Percentiles rank a stretch among this genome's conserved stretches.
Conservation (phyloP, 2,329 filamentous ascomycete genomes). For the Exophiala aquamarina region DNA sequence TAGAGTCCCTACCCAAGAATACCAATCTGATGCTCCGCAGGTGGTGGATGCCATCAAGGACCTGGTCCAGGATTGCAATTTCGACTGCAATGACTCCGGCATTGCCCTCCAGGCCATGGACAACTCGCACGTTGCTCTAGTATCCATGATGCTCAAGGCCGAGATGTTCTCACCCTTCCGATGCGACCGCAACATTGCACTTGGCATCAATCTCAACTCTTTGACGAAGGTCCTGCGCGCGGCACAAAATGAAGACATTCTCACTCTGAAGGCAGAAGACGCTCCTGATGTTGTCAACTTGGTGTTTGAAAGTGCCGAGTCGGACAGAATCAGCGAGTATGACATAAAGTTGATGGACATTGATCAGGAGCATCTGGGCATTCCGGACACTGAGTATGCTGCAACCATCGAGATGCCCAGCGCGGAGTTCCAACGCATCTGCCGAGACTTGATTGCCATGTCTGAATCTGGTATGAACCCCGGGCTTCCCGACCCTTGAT, state of each 20-base stretch:
- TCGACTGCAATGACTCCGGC: conserved; percentile 99
- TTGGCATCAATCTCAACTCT: conserved; percentile 94
- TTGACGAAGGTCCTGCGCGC: conserved; percentile 96
- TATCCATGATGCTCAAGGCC: conserved; percentile 97
- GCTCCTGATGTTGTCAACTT: conserved; percentile 94
- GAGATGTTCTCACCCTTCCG: conserved; percentile 93
- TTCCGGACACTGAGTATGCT: conserved; percentile 97
- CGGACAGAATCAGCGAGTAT: conserved; percentile 94
- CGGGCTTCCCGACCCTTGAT: too few relatives aligned
- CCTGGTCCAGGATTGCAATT: conserved; percentile 99
- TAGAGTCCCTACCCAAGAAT: background rate
- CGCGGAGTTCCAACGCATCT: conserved; percentile 90
- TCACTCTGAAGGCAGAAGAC: conserved; percentile 97
- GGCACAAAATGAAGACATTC: conserved; percentile 88
- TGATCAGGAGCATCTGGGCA: conserved; percentile 98
- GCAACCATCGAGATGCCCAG: conserved; percentile 88
- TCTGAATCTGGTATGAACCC: conserved; percentile 84
- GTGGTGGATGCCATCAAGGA: conserved; percentile 99
- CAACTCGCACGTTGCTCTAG: conserved; percentile 98
- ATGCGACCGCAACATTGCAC: conserved; percentile 97
- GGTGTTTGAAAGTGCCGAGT: conserved; percentile 85
- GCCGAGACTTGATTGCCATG: conserved; percentile 84
- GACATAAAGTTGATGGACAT: conserved; percentile 99
- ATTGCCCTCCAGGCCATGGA: conserved; percentile 99
- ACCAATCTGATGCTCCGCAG: conserved; percentile 45